These are phyloP conservation scores for Phyllosticta citrichinensis DNA, from an alignment of 2,329 filamentous ascomycete genomes.

Conservation along the genomic window DNA sequence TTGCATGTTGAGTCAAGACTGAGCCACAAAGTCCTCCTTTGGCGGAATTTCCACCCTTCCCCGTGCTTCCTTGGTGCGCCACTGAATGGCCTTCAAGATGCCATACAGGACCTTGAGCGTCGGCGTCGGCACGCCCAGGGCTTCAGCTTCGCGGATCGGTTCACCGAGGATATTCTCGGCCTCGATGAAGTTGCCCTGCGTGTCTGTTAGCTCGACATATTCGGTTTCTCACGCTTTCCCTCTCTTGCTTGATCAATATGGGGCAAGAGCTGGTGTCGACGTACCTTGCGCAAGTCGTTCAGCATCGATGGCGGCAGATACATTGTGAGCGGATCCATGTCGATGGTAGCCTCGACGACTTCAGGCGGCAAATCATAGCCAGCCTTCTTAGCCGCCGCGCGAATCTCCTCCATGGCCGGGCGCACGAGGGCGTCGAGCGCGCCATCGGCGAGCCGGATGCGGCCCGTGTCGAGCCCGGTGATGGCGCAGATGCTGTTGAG, in stretches of 20 bases:
- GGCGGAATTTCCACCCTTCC: conserved; percentile 27
- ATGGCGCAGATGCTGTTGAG: conserved; percentile 46
- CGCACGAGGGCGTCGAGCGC: conserved; percentile 39
- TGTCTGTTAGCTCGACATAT: neutral
- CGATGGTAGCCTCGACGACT: conserved; percentile 37
- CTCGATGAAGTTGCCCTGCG: conserved; percentile 45
- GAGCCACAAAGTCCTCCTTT: conserved; percentile 12
- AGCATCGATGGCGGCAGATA: conserved; percentile 46
- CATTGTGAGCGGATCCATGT: conserved; percentile 39
- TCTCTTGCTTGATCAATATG: no score
- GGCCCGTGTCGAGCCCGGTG: conserved; percentile 40
- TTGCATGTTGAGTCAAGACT: neutral
- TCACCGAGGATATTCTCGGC: conserved; percentile 48
- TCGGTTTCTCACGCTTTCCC: no score
- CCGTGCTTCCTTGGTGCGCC: conserved; percentile 36
- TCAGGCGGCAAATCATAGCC: conserved; percentile 36
- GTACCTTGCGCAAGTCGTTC: conserved; percentile 41
- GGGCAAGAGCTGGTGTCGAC: neutral
- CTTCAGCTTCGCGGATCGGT: conserved; percentile 43
- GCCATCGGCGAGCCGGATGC: conserved; percentile 38
- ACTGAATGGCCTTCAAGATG: conserved; percentile 40
- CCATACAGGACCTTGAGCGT: conserved; percentile 41
- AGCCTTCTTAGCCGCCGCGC: conserved; percentile 32
- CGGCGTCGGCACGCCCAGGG: conserved; percentile 40
- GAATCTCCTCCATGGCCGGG: conserved; percentile 46